Conservation (phyloP, 1,139 yeast species). For the Eremothecium coryli region DNA sequence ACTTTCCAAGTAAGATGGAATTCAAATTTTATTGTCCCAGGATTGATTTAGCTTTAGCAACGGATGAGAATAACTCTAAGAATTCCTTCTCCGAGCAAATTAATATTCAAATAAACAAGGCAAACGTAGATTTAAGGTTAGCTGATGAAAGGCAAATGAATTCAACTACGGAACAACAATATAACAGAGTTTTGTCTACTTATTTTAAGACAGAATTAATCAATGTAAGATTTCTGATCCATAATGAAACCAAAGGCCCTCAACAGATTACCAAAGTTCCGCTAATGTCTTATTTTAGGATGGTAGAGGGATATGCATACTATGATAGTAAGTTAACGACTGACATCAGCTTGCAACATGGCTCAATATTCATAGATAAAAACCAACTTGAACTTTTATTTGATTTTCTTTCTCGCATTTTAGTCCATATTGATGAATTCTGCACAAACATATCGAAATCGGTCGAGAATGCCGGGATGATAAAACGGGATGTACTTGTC, state of each 20-base stretch:
- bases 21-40: not conserved
- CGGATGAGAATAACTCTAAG: not conserved
- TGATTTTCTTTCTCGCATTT: conserved; percentile 23
- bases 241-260: no score
- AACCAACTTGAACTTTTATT: not conserved
- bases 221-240: no score
- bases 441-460: conserved; percentile 5
- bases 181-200: no score
- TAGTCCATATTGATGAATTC: conserved; percentile 12
- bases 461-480: not conserved
- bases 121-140: not conserved
- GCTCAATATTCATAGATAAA: conserved; percentile 1
- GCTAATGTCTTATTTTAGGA: not conserved
- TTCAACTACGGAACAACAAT: no score
- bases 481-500: conserved; percentile 24
- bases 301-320: conserved; percentile 1
- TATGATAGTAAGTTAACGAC: not conserved
- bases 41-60: not conserved
- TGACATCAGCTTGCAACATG: conserved; percentile 1
- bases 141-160: no score
- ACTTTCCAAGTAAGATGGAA: not conserved
- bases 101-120: not conserved
- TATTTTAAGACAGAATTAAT: not conserved
- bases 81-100: not conserved
- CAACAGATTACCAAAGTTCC: no score